Base-by-base conservation (phyloP, 805 yeast species). In the Metschnikowia picachoensis region DNA sequence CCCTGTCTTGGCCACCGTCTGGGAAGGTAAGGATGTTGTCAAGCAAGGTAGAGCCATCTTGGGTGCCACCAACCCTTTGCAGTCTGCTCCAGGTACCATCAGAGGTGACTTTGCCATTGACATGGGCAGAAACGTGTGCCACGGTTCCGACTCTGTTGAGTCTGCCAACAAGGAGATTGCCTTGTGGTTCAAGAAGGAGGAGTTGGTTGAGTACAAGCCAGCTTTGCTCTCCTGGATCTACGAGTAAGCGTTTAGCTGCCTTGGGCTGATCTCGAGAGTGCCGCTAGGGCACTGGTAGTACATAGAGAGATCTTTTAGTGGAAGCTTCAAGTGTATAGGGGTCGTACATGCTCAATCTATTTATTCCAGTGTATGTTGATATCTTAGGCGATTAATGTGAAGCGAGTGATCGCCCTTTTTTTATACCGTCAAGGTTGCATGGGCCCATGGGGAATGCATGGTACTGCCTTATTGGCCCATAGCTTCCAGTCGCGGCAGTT, bases 11-110 rank as follows among this genome's bases (percentile, higher is more conserved):
- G 99, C 99, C 64, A 94, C 97, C 71, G 97, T 91, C 64, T 94
- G 99, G 99, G 98, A 94, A 78, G 99, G 99, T 76, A 94, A 91
- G 80, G 97, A 94, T 68, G 99, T 83, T 72, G 99, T 94, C 74
- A 91, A 92, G 80, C 96, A 88, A 74, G 99, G 99, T 73, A 87
- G 99, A 79, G 84, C 80, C 65, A 84, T 94, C 72, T 83, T 94
- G 66, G 99, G 99, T 77, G 98, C 99, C 62, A 94, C 99, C 74
- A 92, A 94, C 87, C 99, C 99, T 70, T 80, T 85, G 70, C 83
- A 81, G 63, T 87, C 97, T 62, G 92, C 95, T 60, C 98, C 98
- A 74, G 99, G 99, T 74, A 94, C 99, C 76, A 94, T 94, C 82
- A 90, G 99, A 81, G 98, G 96, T 73, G 99, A 94, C 79, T 94